A percentile compares a stretch with the other conserved stretches of the same genome.
Evolutionary conservation across 768 basidiomycete genomes (phyloP).

Genomic region (Tulasnella sp.): DNA sequence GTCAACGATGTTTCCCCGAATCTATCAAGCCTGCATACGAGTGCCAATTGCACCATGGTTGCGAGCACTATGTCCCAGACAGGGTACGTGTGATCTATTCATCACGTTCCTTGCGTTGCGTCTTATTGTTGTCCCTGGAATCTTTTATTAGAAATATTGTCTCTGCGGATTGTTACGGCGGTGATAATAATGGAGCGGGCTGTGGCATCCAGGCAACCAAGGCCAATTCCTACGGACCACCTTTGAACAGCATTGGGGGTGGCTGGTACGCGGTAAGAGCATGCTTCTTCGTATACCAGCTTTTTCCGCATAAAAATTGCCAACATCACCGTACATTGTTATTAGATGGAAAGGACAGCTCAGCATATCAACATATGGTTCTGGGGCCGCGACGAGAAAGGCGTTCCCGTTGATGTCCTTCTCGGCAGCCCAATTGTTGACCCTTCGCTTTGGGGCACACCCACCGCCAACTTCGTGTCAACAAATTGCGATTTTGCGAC

Average conservation of each 20-base stretch:
- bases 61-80: constrained; percentile 3
- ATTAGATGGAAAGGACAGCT: constrained; percentile 16
- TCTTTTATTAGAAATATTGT: neutral
- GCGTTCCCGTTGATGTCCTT: constrained; percentile 12
- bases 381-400: constrained; percentile 14
- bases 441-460: constrained; percentile 17
- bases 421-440: constrained; percentile 10
- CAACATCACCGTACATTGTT: neutral
- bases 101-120: neutral
- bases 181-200: constrained; percentile 23
- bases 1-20: constrained; percentile 17
- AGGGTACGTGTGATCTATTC: constrained; percentile 7
- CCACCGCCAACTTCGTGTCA: constrained; percentile 18
- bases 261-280: constrained; percentile 14
- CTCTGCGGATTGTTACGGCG: constrained; percentile 11
- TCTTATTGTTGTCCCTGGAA: neutral
- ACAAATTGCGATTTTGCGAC: constrained; percentile 20
- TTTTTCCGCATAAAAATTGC: neutral
- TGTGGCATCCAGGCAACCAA: constrained; percentile 23
- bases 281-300: neutral
- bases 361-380: constrained; percentile 13
- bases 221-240: constrained; percentile 17
- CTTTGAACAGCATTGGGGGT: constrained; percentile 18
- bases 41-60: constrained; percentile 13
- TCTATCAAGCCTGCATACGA: constrained; percentile 16